Conservation (phyloP, 139 green algal species). For the Nannochloris sp. region DNA sequence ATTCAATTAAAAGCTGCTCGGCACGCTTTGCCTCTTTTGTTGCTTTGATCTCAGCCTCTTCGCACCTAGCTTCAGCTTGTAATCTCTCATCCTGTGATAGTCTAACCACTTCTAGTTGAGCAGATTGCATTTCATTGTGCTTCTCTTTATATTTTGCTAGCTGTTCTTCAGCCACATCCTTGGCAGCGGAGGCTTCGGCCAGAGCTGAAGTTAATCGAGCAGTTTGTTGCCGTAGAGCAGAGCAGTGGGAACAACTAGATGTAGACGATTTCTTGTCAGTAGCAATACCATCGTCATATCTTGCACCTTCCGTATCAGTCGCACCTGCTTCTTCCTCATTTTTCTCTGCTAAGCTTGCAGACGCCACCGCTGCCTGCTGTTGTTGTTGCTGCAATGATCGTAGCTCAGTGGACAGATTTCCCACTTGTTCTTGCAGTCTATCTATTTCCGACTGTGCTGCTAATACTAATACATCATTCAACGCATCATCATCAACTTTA, state of each 20-base stretch:
- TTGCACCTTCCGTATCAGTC: not conserved
- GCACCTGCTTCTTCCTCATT: not conserved
- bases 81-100: slow-evolving; percentile 15
- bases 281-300: too few species aligned
- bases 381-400: slow-evolving; percentile 8
- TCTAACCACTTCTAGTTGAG: slow-evolving; percentile 16
- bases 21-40: not conserved
- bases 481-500: slow-evolving; percentile 5
- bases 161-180: not conserved
- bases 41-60: slow-evolving; percentile 7
- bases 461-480: slow-evolving; percentile 13
- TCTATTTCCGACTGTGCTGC: slow-evolving; percentile 9
- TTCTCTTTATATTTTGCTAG: not conserved
- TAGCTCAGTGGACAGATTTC: not conserved
- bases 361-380: not conserved
- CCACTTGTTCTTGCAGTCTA: slow-evolving; percentile 3
- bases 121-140: slow-evolving; percentile 16
- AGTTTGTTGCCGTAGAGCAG: not conserved
- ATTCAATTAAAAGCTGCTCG: not conserved
- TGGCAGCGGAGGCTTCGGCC: not conserved
- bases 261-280: too few species aligned
- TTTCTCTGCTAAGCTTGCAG: not conserved
- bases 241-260: not conserved
- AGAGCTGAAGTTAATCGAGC: slow-evolving; percentile 3
- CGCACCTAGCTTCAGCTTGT: slow-evolving; percentile 16